Conservation (phyloP, 805 yeast species). For the Kluyveromyces starmeri region DNA sequence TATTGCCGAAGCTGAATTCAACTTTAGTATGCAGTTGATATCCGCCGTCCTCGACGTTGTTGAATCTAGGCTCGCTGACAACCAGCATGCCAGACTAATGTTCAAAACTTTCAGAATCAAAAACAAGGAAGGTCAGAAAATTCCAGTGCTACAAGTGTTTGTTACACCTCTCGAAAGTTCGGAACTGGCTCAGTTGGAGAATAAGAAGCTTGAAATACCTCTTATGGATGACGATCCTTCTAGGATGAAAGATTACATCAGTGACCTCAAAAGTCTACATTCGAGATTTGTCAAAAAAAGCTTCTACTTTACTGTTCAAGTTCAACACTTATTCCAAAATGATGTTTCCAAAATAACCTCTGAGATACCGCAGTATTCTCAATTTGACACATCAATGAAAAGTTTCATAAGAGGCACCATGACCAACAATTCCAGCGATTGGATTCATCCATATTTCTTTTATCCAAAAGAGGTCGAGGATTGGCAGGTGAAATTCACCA, state of each 20-base stretch:
- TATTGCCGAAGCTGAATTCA: constrained; percentile 64
- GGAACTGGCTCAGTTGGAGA: constrained; percentile 19
- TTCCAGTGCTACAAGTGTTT: constrained; percentile 27
- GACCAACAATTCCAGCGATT: constrained; percentile 16
- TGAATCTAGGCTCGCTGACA: constrained; percentile 26
- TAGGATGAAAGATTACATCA: neutral
- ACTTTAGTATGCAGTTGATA: constrained; percentile 46
- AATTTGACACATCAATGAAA: constrained; percentile 36
- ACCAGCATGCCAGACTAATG: constrained; percentile 31
- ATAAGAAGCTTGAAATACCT: constrained; percentile 9
- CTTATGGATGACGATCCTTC: constrained; percentile 6
- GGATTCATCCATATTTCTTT: constrained; percentile 22
- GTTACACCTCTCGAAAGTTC: constrained; percentile 27
- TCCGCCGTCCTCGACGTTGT: constrained; percentile 33
- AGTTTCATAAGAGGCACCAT: constrained; percentile 33
- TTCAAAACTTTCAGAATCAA: constrained; percentile 12
- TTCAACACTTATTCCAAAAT: constrained; percentile 2
- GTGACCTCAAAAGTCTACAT: neutral
- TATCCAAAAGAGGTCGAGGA: constrained; percentile 20
- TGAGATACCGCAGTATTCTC: neutral
- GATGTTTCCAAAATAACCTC: neutral
- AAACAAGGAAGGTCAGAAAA: constrained; percentile 7
- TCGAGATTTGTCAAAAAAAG: neutral
- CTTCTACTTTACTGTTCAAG: neutral
- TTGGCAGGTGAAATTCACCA: constrained; percentile 30